Percentiles rank a stretch among this genome's conserved stretches.
Conservation (phyloP, 2,329 filamentous ascomycete genomes). For the Venturia carpophila region DNA sequence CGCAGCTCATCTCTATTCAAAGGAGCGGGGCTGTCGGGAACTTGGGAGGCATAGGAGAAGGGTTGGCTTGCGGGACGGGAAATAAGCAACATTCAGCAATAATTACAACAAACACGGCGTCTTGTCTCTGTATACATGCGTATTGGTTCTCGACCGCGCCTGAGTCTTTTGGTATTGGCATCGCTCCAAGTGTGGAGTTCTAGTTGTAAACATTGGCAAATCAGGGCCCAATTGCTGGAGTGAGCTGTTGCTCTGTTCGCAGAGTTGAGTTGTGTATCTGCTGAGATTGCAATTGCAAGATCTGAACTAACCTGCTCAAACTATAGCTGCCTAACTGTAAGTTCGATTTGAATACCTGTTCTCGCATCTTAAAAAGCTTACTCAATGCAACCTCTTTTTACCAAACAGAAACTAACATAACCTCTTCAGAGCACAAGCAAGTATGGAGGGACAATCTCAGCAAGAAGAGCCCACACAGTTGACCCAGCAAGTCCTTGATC, state of each 20-base stretch:
- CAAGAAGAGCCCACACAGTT: slow-evolving; percentile 47
- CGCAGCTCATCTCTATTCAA: neutral
- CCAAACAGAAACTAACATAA: neutral
- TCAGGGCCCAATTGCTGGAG: neutral
- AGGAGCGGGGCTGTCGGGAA: neutral
- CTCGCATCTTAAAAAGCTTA: neutral
- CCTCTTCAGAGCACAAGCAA: neutral
- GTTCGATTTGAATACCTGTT: neutral
- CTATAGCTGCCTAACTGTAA: slow-evolving; percentile 4
- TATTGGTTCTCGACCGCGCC: neutral
- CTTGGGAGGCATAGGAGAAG: neutral
- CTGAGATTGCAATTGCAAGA: neutral
- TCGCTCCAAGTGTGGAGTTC: neutral
- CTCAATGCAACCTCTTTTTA: neutral
- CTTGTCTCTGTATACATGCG: neutral
- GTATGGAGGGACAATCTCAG: neutral
- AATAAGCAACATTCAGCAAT: neutral
- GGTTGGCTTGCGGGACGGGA: neutral
- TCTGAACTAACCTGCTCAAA: neutral
- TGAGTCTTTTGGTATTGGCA: neutral
- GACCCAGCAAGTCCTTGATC: slow-evolving; percentile 75
- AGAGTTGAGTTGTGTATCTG: neutral
- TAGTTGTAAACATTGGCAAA: neutral
- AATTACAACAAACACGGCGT: neutral
- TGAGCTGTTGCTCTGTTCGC: neutral